Conservation (phyloP, 768 basidiomycete genomes). For the Rhodosporidiobolus sp. region DNA sequence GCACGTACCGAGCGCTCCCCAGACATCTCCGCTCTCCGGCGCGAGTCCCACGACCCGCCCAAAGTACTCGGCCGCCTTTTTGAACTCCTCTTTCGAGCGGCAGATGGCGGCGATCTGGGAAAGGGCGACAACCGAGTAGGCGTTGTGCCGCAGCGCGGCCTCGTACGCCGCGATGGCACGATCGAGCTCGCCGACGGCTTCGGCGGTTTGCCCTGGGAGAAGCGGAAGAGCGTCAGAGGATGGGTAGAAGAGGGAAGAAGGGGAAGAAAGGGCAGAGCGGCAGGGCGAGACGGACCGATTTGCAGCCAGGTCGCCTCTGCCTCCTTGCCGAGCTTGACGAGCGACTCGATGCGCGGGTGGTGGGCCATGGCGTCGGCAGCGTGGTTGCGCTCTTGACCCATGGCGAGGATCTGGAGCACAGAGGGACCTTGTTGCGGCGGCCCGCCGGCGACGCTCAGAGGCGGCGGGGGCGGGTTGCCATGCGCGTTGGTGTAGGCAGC, state of each 20-base stretch:
- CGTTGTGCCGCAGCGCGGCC: conserved; percentile 90
- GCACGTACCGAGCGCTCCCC: conserved; percentile 83
- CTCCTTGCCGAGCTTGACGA: conserved; percentile 42
- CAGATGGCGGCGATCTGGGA: conserved; percentile 94
- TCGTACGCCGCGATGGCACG: conserved; percentile 91
- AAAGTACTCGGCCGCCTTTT: conserved; percentile 96
- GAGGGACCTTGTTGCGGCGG: conserved; percentile 39
- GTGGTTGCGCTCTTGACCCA: conserved; percentile 40
- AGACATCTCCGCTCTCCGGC: conserved; percentile 97
- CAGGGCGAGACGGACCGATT: conserved; percentile 27
- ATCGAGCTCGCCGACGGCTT: conserved; percentile 91
- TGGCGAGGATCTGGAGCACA: conserved; percentile 37
- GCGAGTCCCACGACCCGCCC: conserved; percentile 84
- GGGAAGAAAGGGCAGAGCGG: background rate
- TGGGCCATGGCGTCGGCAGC: conserved; percentile 40
- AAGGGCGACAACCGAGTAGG: conserved; percentile 80
- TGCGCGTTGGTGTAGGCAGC: conserved; percentile 13
- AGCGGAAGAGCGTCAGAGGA: background rate
- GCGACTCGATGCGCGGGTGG: conserved; percentile 36
- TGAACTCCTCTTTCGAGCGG: conserved; percentile 95
- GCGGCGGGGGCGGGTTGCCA: conserved; percentile 34
- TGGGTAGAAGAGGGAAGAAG: background rate
- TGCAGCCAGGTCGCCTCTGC: conserved; percentile 43
- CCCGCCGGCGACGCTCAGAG: conserved; percentile 26
- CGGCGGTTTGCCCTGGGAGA: conserved; percentile 80